Evolutionary conservation across 129 eudicot species (phyloP).

Genomic region (Ambrosia artemisiifolia): DNA sequence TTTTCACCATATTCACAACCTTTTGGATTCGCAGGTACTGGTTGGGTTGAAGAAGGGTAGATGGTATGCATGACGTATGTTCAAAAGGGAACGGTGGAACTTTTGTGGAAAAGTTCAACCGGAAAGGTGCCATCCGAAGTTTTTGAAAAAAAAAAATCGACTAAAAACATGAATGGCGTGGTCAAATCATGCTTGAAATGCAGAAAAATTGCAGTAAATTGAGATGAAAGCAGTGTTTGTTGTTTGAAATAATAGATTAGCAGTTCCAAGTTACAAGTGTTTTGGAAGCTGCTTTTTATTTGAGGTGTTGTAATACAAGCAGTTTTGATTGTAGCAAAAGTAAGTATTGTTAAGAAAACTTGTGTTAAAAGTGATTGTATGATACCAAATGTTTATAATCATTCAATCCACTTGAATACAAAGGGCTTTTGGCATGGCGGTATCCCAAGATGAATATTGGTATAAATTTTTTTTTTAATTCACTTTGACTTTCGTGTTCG

Average conservation of each 20-base stretch:
- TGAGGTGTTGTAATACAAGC: neutral
- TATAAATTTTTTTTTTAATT: too few species aligned
- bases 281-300: neutral
- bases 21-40: conserved; percentile 49
- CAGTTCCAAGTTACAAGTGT: too few species aligned
- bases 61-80: conserved; percentile 29
- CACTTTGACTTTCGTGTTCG: too few species aligned
- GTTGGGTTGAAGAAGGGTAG: conserved; percentile 91
- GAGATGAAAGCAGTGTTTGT: neutral
- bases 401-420: neutral
- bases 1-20: neutral
- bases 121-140: too few species aligned
- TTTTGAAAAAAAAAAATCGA: too few species aligned
- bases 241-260: too few species aligned
- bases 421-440: too few species aligned
- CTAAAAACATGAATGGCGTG: conserved; percentile 11
- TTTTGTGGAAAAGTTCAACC: too few species aligned
- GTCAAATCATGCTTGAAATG: conserved; percentile 34
- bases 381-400: neutral
- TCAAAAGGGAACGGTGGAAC: too few species aligned
- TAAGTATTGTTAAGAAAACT: neutral
- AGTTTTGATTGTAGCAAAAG: neutral
- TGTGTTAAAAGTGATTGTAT: neutral
- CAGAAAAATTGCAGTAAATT: neutral
- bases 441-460: too few species aligned